A percentile compares a stretch with the other conserved stretches of the same genome.
phyloP scores from a whole-genome alignment of 148 eudicot species.

The Silene uniflora region DNA sequence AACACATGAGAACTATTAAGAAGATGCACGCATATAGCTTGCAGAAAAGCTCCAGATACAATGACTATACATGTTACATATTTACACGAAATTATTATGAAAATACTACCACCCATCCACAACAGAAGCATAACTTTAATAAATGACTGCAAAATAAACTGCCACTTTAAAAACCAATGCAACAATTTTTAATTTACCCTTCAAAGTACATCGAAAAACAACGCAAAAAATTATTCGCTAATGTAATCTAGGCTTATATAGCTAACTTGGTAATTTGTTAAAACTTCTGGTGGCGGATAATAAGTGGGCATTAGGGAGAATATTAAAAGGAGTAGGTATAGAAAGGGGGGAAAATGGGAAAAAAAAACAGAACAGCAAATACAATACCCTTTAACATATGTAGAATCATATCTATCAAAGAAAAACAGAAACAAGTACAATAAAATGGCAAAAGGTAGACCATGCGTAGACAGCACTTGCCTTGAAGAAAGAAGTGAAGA shows the following conservation, averaged over 20 bases:
- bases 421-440: neutral
- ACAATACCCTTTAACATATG: neutral
- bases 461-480: constrained; percentile 21
- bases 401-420: neutral
- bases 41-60: neutral
- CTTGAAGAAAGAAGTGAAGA: constrained; percentile 90
- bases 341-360: neutral
- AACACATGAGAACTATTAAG: neutral
- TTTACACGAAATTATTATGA: no score
- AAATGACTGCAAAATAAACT: neutral
- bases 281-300: neutral
- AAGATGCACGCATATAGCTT: neutral
- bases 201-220: neutral
- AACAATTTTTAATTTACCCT: neutral
- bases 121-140: neutral
- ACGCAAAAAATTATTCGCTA: neutral
- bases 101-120: neutral
- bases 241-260: no score
- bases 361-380: neutral
- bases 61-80: neutral
- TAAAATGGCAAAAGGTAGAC: neutral
- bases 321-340: no score
- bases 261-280: neutral
- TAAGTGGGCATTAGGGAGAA: neutral
- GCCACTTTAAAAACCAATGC: neutral